Conservation (phyloP, 2,329 filamentous ascomycete species). For the Cyanodermella asteris region DNA sequence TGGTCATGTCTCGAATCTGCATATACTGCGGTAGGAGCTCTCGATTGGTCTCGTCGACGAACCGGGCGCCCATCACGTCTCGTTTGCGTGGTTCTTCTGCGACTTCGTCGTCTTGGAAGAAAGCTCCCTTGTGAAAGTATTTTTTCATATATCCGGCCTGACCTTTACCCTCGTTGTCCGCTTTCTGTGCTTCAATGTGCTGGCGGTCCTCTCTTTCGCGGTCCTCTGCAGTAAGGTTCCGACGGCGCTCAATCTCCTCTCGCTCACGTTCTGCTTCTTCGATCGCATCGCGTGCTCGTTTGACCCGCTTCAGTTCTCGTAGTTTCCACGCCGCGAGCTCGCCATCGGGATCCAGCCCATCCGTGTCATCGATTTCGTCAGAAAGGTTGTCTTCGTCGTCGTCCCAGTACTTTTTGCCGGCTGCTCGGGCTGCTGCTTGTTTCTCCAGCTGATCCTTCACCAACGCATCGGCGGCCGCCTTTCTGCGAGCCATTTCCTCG, state of each 20-base stretch:
- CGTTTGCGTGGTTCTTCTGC: slow-evolving; percentile 55
- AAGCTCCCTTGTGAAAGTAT: slow-evolving; percentile 92
- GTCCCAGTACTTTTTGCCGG: slow-evolving; percentile 73
- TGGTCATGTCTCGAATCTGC: slow-evolving; percentile 83
- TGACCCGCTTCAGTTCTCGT: slow-evolving; percentile 71
- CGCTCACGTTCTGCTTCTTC: slow-evolving; percentile 65
- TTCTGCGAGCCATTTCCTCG: slow-evolving; percentile 34
- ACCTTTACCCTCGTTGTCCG: slow-evolving; percentile 50
- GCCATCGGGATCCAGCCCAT: slow-evolving; percentile 65
- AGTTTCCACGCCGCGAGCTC: slow-evolving; percentile 88
- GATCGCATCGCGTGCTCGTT: slow-evolving; percentile 66
- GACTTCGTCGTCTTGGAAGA: slow-evolving; percentile 66
- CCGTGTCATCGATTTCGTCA: slow-evolving; percentile 64
- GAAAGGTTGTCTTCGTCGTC: slow-evolving; percentile 41
- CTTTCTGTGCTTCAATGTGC: slow-evolving; percentile 54
- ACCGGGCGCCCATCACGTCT: slow-evolving; percentile 67
- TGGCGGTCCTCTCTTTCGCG: slow-evolving; percentile 65
- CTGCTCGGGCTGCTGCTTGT: slow-evolving; percentile 51
- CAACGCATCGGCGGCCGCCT: slow-evolving; percentile 52
- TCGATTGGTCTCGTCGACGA: slow-evolving; percentile 63
- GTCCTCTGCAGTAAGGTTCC: slow-evolving; percentile 71
- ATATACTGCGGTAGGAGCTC: slow-evolving; percentile 75
- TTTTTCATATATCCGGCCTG: slow-evolving; percentile 84
- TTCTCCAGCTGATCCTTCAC: slow-evolving; percentile 78
- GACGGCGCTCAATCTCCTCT: slow-evolving; percentile 57